These are phyloP conservation scores for Hermanozyma aechmeae DNA, from an alignment of 805 yeast genomes.

Conservation along the genomic window DNA sequence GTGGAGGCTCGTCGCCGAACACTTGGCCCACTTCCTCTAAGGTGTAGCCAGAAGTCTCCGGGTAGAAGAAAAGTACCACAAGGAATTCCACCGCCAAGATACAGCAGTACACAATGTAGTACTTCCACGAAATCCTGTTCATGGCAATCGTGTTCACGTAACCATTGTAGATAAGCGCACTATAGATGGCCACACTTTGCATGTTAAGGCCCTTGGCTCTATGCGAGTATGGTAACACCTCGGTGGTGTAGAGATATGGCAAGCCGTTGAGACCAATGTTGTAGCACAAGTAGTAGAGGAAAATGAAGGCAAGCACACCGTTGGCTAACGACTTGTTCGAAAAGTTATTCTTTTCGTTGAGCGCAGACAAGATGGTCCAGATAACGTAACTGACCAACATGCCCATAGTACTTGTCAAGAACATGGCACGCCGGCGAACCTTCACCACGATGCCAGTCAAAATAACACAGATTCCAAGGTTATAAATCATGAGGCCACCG, in stretches of 20 bases:
- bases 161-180: neutral
- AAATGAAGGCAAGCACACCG: neutral
- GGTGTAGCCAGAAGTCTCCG: neutral
- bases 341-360: neutral
- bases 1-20: neutral
- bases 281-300: neutral
- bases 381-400: neutral
- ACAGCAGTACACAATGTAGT: neutral
- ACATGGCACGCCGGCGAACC: neutral
- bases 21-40: neutral
- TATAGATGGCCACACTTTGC: neutral
- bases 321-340: neutral
- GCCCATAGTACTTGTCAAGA: neutral
- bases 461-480: neutral
- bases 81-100: neutral
- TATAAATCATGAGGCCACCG: slow-evolving; percentile 31
- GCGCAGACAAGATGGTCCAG: neutral
- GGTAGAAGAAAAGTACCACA: neutral
- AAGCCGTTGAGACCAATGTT: neutral
- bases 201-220: neutral
- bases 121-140: neutral
- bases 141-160: neutral
- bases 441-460: neutral
- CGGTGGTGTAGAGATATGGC: neutral
- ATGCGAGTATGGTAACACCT: neutral